Conservation (phyloP, 208 protist genomes). For the Acanthamoeba lenticulata region DNA sequence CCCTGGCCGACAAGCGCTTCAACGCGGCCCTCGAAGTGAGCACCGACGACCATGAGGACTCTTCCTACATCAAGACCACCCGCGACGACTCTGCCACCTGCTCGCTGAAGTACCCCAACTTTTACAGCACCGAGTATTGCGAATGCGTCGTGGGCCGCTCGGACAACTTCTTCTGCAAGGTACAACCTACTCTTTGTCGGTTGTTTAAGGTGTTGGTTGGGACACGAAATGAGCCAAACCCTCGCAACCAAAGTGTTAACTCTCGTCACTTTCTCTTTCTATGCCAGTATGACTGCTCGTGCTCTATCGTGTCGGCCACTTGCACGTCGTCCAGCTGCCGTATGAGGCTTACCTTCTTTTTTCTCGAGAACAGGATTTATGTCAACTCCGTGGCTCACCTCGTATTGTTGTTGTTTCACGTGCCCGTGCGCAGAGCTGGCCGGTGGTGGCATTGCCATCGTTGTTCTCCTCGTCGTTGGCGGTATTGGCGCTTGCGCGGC, state of each 20-base stretch:
- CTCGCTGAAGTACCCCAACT: not conserved
- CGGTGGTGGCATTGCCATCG: not conserved
- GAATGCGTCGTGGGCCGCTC: constrained; percentile 8
- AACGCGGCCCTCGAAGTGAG: not conserved
- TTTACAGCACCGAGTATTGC: not conserved
- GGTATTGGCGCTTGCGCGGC: not conserved
- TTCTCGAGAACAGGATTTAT: too few species aligned
- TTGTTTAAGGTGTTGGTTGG: too few species aligned
- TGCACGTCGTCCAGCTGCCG: too few species aligned
- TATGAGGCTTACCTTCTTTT: too few species aligned
- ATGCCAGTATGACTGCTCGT: not conserved
- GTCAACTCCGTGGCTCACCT: too few species aligned
- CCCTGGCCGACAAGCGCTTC: not conserved
- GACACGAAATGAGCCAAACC: not conserved
- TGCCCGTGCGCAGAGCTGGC: not conserved
- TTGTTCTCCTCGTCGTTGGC: not conserved
- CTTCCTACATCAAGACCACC: not conserved
- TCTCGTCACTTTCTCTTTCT: not conserved
- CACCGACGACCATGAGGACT: not conserved
- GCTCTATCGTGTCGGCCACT: too few species aligned
- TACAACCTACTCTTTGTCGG: not conserved
- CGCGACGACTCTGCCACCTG: not conserved
- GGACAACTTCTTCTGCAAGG: constrained; percentile 4
- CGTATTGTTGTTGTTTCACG: not conserved
- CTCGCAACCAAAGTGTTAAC: not conserved